Evolutionary conservation across 129 eudicot species (phyloP).

Genomic region (Centella asiatica): DNA sequence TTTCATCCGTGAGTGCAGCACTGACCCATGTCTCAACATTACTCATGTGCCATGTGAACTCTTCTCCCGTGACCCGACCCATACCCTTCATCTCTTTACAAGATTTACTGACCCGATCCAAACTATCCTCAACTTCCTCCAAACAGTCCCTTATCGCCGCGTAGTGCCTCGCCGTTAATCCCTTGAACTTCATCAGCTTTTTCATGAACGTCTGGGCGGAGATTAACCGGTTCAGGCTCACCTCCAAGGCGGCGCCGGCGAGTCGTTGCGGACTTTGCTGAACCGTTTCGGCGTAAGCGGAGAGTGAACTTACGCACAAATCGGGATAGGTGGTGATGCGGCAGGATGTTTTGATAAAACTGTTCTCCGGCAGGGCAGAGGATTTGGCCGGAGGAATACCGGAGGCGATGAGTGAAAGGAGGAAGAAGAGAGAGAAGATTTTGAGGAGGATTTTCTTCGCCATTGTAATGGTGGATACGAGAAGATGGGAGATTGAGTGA

Average conservation of each 20-base stretch:
- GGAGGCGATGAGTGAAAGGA: slow-evolving; percentile 9
- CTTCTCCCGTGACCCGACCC: slow-evolving; percentile 29
- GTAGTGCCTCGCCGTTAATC: slow-evolving; percentile 35
- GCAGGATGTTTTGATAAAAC: slow-evolving; percentile 57
- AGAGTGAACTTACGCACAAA: slow-evolving; percentile 49
- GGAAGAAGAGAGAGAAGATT: background rate
- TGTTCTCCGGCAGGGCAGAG: slow-evolving; percentile 17
- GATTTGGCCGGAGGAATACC: slow-evolving; percentile 13
- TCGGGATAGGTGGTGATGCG: slow-evolving; percentile 46
- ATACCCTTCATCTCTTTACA: slow-evolving; percentile 34
- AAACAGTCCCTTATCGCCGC: slow-evolving; percentile 58
- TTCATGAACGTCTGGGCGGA: slow-evolving; percentile 31
- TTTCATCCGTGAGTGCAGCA: slow-evolving; percentile 74
- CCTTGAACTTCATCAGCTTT: slow-evolving; percentile 30
- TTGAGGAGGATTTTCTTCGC: too few relatives aligned
- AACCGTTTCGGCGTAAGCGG: slow-evolving; percentile 39
- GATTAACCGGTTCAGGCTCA: slow-evolving; percentile 39
- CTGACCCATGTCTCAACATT: slow-evolving; percentile 87
- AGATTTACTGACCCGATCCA: slow-evolving; percentile 48
- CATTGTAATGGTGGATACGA: too few relatives aligned
- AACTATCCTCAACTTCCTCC: slow-evolving; percentile 52
- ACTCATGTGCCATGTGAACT: slow-evolving; percentile 61
- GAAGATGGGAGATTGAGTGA: too few relatives aligned
- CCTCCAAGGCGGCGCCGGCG: slow-evolving; percentile 41
- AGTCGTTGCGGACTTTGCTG: slow-evolving; percentile 38